Conservation (phyloP, 331 rosid genomes). For the Rosa hybrid region DNA sequence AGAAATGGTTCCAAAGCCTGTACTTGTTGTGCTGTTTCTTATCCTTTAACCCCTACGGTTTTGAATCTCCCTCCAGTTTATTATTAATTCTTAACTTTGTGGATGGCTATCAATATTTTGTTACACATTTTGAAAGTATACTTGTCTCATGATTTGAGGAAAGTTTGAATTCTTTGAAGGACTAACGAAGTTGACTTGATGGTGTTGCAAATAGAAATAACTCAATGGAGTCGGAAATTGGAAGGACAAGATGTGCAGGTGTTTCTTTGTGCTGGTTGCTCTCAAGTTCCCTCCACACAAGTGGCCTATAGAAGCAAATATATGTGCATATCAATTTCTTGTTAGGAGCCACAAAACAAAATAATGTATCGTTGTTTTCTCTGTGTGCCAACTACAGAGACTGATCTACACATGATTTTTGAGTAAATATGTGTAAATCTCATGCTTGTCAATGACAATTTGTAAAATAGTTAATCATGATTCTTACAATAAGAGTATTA, state of each 20-base stretch:
- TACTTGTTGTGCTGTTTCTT: constrained; percentile 91
- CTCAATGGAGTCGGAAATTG: not conserved
- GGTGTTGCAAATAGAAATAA: not conserved
- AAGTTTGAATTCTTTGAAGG: constrained; percentile 19
- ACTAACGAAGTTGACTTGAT: not conserved
- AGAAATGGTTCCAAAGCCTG: constrained; percentile 97
- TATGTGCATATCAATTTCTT: not conserved
- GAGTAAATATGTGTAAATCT: too few relatives aligned
- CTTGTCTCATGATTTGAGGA: constrained; percentile 22
- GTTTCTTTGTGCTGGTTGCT: not conserved
- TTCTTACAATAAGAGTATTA: too few relatives aligned
- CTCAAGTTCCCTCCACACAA: not conserved
- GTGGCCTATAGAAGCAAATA: not conserved
- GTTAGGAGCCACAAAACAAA: not conserved
- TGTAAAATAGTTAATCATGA: too few relatives aligned
- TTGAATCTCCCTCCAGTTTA: not conserved
- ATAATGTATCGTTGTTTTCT: too few relatives aligned
- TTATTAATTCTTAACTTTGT: not conserved
- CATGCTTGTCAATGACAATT: too few relatives aligned
- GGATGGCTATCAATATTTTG: not conserved
- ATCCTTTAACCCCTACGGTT: constrained; percentile 79
- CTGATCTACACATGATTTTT: too few relatives aligned
- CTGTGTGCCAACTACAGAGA: too few relatives aligned
- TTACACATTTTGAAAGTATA: not conserved
- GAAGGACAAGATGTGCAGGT: not conserved